phyloP scores from a whole-genome alignment of 1,284 basidiomycete species.

The Psilocybe mexicana region DNA sequence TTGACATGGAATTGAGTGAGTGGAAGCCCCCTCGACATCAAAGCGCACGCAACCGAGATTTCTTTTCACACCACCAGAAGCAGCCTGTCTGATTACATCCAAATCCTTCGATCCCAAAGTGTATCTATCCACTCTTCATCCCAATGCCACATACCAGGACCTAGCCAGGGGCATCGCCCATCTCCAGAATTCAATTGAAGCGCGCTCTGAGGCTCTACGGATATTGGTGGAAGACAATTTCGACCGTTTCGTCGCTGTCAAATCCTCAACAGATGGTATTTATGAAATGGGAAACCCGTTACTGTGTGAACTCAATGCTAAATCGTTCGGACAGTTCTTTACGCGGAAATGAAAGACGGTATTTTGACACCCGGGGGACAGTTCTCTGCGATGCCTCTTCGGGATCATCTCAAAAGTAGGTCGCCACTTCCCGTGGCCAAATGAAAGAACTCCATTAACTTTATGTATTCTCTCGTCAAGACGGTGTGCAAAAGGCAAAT shows the following conservation, averaged over 20 bases:
- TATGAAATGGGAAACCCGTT: neutral
- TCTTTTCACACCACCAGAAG: constrained; percentile 49
- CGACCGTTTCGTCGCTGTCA: constrained; percentile 97
- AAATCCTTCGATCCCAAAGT: constrained; percentile 96
- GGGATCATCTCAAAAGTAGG: constrained; percentile 83
- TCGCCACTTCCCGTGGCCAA: neutral
- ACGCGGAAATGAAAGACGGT: constrained; percentile 92
- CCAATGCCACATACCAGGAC: constrained; percentile 95
- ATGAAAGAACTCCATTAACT: constrained; percentile 24
- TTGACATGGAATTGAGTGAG: constrained; percentile 77
- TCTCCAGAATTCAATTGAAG: constrained; percentile 78
- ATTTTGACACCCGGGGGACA: constrained; percentile 78
- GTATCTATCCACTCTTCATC: constrained; percentile 91
- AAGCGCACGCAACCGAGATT: neutral
- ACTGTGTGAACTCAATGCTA: neutral
- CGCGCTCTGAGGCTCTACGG: constrained; percentile 89
- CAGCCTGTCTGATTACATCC: constrained; percentile 80
- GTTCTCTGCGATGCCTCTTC: constrained; percentile 81
- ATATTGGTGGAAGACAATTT: constrained; percentile 98
- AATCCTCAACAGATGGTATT: constrained; percentile 90
- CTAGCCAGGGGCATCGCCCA: constrained; percentile 74
- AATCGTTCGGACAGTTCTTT: constrained; percentile 60
- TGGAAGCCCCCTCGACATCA: neutral
- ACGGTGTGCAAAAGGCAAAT: constrained; percentile 87
- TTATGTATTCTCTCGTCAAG: constrained; percentile 37